These are phyloP conservation scores for Fusarium continuum DNA, from an alignment of 2,329 filamentous ascomycete genomes.

Conservation along the genomic window DNA sequence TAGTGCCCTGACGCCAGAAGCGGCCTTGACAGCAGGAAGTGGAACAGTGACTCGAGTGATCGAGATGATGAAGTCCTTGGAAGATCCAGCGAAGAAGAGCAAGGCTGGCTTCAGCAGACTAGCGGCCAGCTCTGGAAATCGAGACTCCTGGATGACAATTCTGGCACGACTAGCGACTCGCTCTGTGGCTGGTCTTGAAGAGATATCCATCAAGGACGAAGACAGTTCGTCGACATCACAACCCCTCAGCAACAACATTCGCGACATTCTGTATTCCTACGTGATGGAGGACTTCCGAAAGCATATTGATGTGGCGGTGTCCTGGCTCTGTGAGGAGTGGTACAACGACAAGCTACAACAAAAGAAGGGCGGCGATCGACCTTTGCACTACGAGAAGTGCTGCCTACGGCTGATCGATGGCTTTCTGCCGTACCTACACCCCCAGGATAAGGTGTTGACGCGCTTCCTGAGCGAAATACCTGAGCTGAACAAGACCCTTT, in stretches of 20 bases:
- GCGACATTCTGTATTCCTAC: conserved; percentile 83
- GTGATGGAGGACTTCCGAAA: conserved; percentile 91
- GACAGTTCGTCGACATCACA: conserved; percentile 50
- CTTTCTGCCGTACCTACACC: conserved; percentile 89
- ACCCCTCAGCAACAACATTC: conserved; percentile 73
- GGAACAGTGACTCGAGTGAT: conserved; percentile 81
- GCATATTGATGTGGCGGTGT: conserved; percentile 88
- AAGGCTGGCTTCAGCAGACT: conserved; percentile 83
- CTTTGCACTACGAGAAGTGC: conserved; percentile 80
- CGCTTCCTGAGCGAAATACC: conserved; percentile 93
- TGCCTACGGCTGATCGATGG: conserved; percentile 84
- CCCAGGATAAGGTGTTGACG: conserved; percentile 88
- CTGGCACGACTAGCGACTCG: conserved; percentile 86
- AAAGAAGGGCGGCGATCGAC: conserved; percentile 56
- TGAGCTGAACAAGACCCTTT: conserved; percentile 74
- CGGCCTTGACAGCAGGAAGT: conserved; percentile 78
- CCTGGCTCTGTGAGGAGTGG: conserved; percentile 98
- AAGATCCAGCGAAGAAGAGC: conserved; percentile 71
- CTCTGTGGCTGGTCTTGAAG: conserved; percentile 75
- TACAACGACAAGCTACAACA: conserved; percentile 78
- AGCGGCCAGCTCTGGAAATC: conserved; percentile 83
- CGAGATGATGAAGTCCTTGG: conserved; percentile 76
- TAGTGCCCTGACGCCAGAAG: conserved; percentile 74
- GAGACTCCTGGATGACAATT: conserved; percentile 91
- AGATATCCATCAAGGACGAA: conserved; percentile 65